Evolutionary conservation across 2,329 filamentous ascomycete species (phyloP).

Genomic region (Talaromyces sp.): DNA sequence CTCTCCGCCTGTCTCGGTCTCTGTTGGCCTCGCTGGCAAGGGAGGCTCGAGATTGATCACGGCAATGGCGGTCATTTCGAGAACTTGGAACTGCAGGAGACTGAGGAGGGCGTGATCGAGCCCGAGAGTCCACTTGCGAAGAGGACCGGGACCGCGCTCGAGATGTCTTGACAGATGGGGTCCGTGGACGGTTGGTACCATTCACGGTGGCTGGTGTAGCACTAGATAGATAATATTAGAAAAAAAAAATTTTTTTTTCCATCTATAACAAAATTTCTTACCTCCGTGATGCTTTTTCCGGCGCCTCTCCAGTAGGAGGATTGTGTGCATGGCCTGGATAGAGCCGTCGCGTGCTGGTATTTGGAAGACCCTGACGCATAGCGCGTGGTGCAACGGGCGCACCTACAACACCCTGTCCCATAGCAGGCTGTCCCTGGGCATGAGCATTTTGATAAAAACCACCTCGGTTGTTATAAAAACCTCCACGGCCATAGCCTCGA

Average conservation of each 20-base stretch:
- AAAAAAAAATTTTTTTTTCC: not conserved
- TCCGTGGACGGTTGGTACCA: constrained; percentile 19
- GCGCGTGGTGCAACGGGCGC: constrained; percentile 92
- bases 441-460: constrained; percentile 20
- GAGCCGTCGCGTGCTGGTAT: constrained; percentile 66
- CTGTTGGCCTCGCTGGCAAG: constrained; percentile 26
- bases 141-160: constrained; percentile 24
- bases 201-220: constrained; percentile 18
- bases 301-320: constrained; percentile 15
- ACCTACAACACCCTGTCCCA: constrained; percentile 55
- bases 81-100: constrained; percentile 16
- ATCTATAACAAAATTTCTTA: constrained; percentile 18
- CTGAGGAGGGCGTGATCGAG: constrained; percentile 26
- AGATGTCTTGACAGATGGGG: constrained; percentile 24
- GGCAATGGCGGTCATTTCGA: constrained; percentile 29
- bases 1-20: constrained; percentile 19
- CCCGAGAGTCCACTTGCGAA: constrained; percentile 24
- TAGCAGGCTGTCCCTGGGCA: constrained; percentile 24
- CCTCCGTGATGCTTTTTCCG: constrained; percentile 23
- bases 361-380: constrained; percentile 83
- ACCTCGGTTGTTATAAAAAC: constrained; percentile 38
- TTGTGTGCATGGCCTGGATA: constrained; percentile 33
- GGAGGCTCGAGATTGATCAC: constrained; percentile 43
- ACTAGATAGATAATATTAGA: constrained; percentile 3
- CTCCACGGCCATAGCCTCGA: constrained; percentile 41